A percentile compares a stretch with the other conserved stretches of the same genome.
phyloP scores from a whole-genome alignment of 2,329 filamentous ascomycete species.

The Alternaria sp. region DNA sequence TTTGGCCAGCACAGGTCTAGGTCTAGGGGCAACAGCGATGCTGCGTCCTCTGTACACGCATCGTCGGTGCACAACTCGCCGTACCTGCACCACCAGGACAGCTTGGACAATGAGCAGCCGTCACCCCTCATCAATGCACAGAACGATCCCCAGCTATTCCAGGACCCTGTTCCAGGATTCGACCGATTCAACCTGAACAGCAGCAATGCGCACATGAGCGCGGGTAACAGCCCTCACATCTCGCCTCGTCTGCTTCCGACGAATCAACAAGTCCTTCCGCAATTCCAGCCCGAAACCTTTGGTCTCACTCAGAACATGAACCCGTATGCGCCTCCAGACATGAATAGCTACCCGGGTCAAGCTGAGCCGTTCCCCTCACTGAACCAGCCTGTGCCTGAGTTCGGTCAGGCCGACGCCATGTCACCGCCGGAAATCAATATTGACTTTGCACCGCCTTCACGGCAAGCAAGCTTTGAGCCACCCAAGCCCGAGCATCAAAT shows the following conservation, averaged over 20 bases:
- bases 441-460: conserved; percentile 80
- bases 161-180: conserved; percentile 74
- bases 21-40: conserved; percentile 77
- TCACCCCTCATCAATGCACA: conserved; percentile 80
- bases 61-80: conserved; percentile 86
- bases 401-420: conserved; percentile 75
- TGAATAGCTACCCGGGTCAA: conserved; percentile 59
- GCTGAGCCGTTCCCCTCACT: conserved; percentile 58
- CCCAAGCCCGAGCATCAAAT: conserved; percentile 67
- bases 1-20: conserved; percentile 76
- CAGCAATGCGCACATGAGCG: conserved; percentile 58
- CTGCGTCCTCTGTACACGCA: conserved; percentile 75
- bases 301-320: conserved; percentile 56
- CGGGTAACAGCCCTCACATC: conserved; percentile 74
- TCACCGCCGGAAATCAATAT: conserved; percentile 95
- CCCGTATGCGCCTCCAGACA: conserved; percentile 55
- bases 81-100: conserved; percentile 77
- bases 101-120: conserved; percentile 76
- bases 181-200: conserved; percentile 75
- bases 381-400: conserved; percentile 61
- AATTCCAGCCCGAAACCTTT: conserved; percentile 55
- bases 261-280: conserved; percentile 65
- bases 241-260: conserved; percentile 72
- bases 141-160: conserved; percentile 74
- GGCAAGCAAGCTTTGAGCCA: conserved; percentile 69